These are phyloP conservation scores for Sinapis alba DNA, from an alignment of 441 rosid species.

Conservation along the genomic window DNA sequence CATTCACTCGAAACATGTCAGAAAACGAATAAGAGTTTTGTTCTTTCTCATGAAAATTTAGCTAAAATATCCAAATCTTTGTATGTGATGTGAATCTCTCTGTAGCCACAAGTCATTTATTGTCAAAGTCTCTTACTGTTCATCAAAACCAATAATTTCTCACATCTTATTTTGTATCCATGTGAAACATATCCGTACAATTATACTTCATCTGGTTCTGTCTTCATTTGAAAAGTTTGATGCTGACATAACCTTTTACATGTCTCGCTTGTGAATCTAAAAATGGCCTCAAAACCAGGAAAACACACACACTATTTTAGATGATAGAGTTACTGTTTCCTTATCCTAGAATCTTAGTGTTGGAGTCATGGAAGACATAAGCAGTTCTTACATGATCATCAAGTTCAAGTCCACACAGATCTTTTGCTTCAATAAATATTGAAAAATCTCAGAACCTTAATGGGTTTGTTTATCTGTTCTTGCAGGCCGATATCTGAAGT, in stretches of 20 bases:
- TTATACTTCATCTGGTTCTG: constrained; percentile 23
- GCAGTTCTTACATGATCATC: constrained; percentile 30
- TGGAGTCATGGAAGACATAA: constrained; percentile 50
- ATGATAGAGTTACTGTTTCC: constrained; percentile 14
- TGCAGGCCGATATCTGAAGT: constrained; percentile 98
- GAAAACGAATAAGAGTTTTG: constrained; percentile 14
- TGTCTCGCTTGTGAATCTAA: constrained; percentile 18
- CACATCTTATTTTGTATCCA: constrained; percentile 18
- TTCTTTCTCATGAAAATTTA: constrained; percentile 5
- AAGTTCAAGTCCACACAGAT: constrained; percentile 27
- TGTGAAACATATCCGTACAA: constrained; percentile 39
- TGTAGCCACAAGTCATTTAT: constrained; percentile 30
- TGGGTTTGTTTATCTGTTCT: constrained; percentile 34
- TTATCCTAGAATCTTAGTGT: constrained; percentile 37
- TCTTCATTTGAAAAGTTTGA: constrained; percentile 30
- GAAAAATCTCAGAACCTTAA: constrained; percentile 10
- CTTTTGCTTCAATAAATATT: constrained; percentile 13
- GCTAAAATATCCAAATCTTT: neutral
- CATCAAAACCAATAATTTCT: constrained; percentile 29
- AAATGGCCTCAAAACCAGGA: constrained; percentile 26
- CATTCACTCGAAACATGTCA: constrained; percentile 6
- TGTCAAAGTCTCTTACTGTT: constrained; percentile 9
- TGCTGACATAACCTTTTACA: constrained; percentile 16
- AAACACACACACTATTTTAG: neutral
- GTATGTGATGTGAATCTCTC: constrained; percentile 25